Evolutionary conservation across 805 yeast species (phyloP), one percentile per base, ranked within the genome.

Genomic region (Teunomyces panamensis): DNA sequence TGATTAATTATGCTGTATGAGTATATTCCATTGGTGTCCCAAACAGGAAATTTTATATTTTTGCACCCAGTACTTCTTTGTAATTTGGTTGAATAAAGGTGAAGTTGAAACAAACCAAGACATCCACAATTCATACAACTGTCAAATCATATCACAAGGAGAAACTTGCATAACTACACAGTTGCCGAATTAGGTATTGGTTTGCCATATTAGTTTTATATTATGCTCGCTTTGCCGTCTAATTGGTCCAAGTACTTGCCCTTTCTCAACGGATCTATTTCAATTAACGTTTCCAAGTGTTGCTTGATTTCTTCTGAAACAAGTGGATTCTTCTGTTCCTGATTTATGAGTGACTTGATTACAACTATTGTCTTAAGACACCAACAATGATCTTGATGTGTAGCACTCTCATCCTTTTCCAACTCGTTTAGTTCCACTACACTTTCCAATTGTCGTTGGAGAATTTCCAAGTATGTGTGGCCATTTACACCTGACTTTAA

Each of bases 351-450:
- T 48, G 58, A 60, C 58, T 78, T 73, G 34, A 81, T 67, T 24
- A 75, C 73, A 29, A 85, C 63, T 16, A 81, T 68, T 9, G 79
- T 71, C 56, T 87, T 85, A 50, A 88, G 64, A 58, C 97, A 90
- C 92, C 96, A 86, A 42, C 74, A 75, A 58, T 85, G 83, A 49
- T 83, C 88, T 45, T 59, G 62, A 0, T 79, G 83, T 9, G 58
- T 55, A 2, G 50, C 47, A 47, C 69, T 74, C 57, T 89, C 90
- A 5, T 81, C 88, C 30, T 75, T 71, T 58, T 94, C 98, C 42
- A 88, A 75, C 30, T 78, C 83, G 56, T 86, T 83, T 45, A 91
- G 74, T 51, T 87, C 89, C 5, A 73, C 59, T 6, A 90, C 73
- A 16, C 73, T 73, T 1, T 57, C 50, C 7, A 81, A 62, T 43